Conservation (phyloP, 176 grass and related monocot species). For the Bromus sterilis region DNA sequence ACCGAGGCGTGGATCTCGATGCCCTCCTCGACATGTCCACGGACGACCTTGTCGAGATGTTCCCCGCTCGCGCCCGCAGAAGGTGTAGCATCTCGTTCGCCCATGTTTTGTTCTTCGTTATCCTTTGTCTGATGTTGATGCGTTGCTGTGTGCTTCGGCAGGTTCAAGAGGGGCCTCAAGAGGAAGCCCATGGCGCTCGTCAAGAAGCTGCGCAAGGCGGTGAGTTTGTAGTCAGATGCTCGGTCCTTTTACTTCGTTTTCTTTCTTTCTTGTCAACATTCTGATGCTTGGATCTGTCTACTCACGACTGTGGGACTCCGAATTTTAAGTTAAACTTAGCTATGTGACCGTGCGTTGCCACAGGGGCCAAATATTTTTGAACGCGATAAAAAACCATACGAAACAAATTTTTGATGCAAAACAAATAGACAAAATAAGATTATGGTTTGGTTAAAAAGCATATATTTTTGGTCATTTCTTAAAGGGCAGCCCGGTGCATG, state of each 20-base stretch:
- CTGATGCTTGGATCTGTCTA: not conserved
- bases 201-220: slow-evolving; percentile 96
- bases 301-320: not conserved
- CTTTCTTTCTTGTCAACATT: not conserved
- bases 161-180: slow-evolving; percentile 92
- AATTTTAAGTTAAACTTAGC: too few relatives aligned
- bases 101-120: not conserved
- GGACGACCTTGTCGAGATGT: slow-evolving; percentile 94
- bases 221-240: slow-evolving; percentile 5
- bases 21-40: slow-evolving; percentile 92
- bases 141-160: not conserved
- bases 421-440: too few relatives aligned
- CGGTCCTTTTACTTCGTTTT: not conserved
- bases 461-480: too few relatives aligned
- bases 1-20: slow-evolving; percentile 87
- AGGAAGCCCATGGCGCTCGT: slow-evolving; percentile 95
- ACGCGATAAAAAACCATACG: too few relatives aligned
- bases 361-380: too few relatives aligned
- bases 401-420: too few relatives aligned
- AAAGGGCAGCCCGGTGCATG: too few relatives aligned
- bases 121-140: not conserved
- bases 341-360: too few relatives aligned
- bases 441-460: too few relatives aligned
- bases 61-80: slow-evolving; percentile 78
- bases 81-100: slow-evolving; percentile 17